Evolutionary conservation across 2,329 filamentous ascomycete genomes (phyloP), one percentile per base, ranked within the genome.

Genomic region (Apiospora aurea): DNA sequence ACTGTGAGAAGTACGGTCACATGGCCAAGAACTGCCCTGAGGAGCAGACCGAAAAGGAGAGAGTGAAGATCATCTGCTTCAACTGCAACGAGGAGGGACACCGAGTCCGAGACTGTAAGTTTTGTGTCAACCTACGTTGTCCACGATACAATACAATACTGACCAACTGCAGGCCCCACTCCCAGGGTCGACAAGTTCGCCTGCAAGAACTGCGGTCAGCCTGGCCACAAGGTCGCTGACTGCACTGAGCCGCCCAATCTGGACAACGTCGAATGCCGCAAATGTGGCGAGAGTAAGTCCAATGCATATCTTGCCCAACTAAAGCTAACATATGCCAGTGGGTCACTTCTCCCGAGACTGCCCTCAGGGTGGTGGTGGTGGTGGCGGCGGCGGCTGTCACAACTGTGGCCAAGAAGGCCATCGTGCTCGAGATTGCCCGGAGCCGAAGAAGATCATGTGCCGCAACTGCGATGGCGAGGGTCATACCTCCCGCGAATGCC

Each of bases 331-430:
- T 74, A 75, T 68, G 41, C 47, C 53, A 91, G 86, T 81, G 71
- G 91, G 91, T 2, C 91, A 93, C 76, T 90, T 90, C 76, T 85
- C 87, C 46, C 85, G 85, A 53, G 90, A 93, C 77, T 93, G 91
- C 78, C 90, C 92, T 41, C 83, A 90, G 79, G 90, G 87, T 21
- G 57, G 57, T 5, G 90, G 87, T 21, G 57, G 57, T 5, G 86
- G 88, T 72, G 83, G 88, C 79, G 84, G 85, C 75, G 77, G 85
- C 78, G 84, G 80, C 41, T 90, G 89, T 79, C 85, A 86, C 77
- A 93, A 93, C 81, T 93, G 91, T 75, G 90, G 90, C 26, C 80
- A 87, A 53, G 88, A 90, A 70, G 91, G 90, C 6, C 91, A 93
- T 74, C 83, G 85, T 61, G 80, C 83, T 74, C 83, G 83, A 24